Base-by-base conservation (phyloP, 305 asterid genomes). In the Caryopteris hybrid region DNA sequence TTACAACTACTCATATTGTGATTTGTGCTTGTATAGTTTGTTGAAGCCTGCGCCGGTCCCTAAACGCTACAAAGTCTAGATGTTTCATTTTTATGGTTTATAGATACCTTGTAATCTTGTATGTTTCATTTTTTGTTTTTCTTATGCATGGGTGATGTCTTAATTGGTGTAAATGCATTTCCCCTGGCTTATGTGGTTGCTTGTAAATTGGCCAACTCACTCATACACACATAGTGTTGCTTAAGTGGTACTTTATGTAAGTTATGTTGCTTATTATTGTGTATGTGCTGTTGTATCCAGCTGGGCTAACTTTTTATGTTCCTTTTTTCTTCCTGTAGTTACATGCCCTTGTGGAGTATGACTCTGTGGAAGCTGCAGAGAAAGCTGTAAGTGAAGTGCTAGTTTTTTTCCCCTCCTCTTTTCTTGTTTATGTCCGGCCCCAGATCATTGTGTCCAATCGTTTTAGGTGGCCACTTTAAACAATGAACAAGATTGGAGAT, bases 401-500 rank as follows among this genome's bases (percentile, higher is more conserved):
- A 43, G 38, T 21, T 34, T 23, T 17, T 23, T 41, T 36, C 53
- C 41, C 34, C 16, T 43, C 25, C 16, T 22, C 31, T 23, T 45
- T 54, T 61, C 31, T 25, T 51, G 33, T n/a, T 36, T 47, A 16
- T 54, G 14, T 12, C 14, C 61, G 31, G 52, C 73, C 42, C 61
- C 12, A 23, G 25, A 20, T 38, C 7, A 41, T 64, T 78, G 68
- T 66, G 58, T 54, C 66, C 41, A 65, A 71, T 68, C 61, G 52
- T 46, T 73, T 60, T 77, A 94, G 99, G 99, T 75, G 75, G 84
- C 85, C 70, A 75, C 81, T 41, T 73, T 94, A 71, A 89, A 94
- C 80, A 82, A 91, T 61, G 97, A 88, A 73, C 96, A 94, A 66
- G 98, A 94, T 81, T 94, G 99, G 99, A 81, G 97, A 81, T 85